These are phyloP conservation scores for Alternaria triticimaculans DNA, from an alignment of 2,329 filamentous ascomycete species.

Conservation along the genomic window DNA sequence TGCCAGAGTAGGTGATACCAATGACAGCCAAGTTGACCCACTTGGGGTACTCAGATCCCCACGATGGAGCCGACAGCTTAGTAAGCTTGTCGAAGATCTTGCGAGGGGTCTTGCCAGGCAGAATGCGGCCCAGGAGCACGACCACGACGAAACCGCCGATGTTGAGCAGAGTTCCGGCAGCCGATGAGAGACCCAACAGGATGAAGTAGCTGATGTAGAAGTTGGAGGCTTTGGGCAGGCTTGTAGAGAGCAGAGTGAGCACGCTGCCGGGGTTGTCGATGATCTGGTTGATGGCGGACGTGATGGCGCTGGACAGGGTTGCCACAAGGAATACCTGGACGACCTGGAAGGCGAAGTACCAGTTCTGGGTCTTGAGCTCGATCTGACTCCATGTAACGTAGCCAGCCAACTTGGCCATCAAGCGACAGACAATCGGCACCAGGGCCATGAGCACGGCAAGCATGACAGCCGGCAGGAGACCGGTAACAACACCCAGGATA, in stretches of 20 bases:
- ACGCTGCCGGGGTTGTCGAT: conserved; percentile 66
- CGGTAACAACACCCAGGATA: conserved; percentile 55
- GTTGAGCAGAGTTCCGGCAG: conserved; percentile 66
- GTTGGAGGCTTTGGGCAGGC: conserved; percentile 85
- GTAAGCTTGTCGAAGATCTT: conserved; percentile 55
- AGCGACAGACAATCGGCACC: conserved; percentile 52
- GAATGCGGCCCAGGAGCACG: conserved; percentile 76
- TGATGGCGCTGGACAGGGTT: conserved; percentile 80
- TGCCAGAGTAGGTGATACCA: conserved; percentile 56
- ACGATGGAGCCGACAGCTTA: conserved; percentile 52
- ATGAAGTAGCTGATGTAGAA: conserved; percentile 97
- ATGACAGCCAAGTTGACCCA: conserved; percentile 55
- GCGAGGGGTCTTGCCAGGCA: conserved; percentile 53
- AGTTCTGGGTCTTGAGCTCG: conserved; percentile 82
- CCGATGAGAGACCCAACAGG: conserved; percentile 70
- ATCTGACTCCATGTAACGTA: conserved; percentile 53
- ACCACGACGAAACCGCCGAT: conserved; percentile 82
- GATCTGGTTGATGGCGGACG: conserved; percentile 63
- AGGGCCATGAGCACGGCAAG: conserved; percentile 54
- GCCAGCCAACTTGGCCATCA: conserved; percentile 48
- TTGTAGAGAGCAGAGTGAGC: conserved; percentile 70
- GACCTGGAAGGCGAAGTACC: conserved; percentile 90
- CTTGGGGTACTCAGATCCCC: conserved; percentile 56
- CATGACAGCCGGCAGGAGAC: conserved; percentile 53
- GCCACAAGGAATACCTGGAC: conserved; percentile 94